A percentile compares a stretch with the other conserved stretches of the same genome.
phyloP scores from a whole-genome alignment of 768 basidiomycete genomes.

The Cytidiella melzeri region DNA sequence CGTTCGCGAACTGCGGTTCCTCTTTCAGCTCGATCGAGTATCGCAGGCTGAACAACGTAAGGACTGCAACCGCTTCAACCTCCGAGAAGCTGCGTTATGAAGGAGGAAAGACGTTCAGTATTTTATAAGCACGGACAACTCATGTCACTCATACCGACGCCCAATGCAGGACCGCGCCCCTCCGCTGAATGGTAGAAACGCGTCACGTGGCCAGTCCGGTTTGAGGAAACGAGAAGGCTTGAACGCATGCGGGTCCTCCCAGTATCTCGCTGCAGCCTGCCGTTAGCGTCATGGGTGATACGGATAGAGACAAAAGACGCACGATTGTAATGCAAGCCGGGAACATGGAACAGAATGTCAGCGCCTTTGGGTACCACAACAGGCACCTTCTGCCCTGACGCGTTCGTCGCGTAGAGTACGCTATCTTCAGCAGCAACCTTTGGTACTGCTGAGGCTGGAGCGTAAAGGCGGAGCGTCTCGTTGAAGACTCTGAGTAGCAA shows the following conservation, averaged over 20 bases:
- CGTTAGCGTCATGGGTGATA: neutral
- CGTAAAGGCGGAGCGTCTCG: conserved; percentile 29
- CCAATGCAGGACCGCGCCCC: conserved; percentile 37
- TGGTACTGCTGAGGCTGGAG: conserved; percentile 21
- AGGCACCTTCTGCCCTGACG: conserved; percentile 17
- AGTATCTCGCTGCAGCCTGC: conserved; percentile 28
- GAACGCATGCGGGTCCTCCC: conserved; percentile 32
- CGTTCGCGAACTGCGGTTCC: conserved; percentile 31
- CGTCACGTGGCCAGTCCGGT: conserved; percentile 45
- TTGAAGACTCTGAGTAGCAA: conserved; percentile 22
- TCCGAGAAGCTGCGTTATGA: conserved; percentile 32
- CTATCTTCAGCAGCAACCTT: conserved; percentile 25
- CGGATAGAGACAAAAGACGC: conserved; percentile 1
- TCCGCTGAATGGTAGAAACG: conserved; percentile 47
- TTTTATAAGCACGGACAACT: neutral
- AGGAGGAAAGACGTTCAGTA: neutral
- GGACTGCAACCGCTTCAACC: conserved; percentile 43
- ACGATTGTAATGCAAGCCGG: conserved; percentile 29
- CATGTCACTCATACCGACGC: neutral
- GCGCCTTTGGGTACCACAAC: conserved; percentile 26
- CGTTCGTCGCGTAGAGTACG: conserved; percentile 19
- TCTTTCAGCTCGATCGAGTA: conserved; percentile 38
- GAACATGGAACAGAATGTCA: conserved; percentile 18
- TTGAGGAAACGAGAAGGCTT: conserved; percentile 41
- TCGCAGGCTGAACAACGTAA: conserved; percentile 41